Percentiles rank a stretch among this genome's conserved stretches.
Conservation (phyloP, 768 basidiomycete species). For the Pleurotus salmoneostramineus region DNA sequence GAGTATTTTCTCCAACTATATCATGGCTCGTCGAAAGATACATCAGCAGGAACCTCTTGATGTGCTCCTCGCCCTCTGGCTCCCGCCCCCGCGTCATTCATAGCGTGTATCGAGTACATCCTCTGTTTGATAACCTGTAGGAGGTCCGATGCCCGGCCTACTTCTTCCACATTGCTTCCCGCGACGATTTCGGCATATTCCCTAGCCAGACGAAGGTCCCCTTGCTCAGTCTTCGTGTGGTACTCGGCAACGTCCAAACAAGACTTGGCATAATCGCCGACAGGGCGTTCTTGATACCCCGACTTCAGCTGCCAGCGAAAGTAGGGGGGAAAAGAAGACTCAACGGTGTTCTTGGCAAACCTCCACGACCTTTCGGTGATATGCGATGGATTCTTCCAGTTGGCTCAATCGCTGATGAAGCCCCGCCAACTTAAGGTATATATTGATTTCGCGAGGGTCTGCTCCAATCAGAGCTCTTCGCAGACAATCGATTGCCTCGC, state of each 20-base stretch:
- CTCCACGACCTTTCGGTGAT: conserved; percentile 79
- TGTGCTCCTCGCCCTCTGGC: conserved; percentile 7
- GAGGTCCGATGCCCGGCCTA: conserved; percentile 66
- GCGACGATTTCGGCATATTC: conserved; percentile 74
- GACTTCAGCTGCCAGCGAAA: conserved; percentile 21
- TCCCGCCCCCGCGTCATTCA: conserved; percentile 13
- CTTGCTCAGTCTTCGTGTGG: conserved; percentile 58
- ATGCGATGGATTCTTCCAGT: conserved; percentile 62
- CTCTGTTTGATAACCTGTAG: conserved; percentile 51
- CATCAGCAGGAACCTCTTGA: background rate
- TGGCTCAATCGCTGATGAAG: conserved; percentile 69
- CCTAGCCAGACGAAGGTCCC: conserved; percentile 66
- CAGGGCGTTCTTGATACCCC: conserved; percentile 49
- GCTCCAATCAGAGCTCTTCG: conserved; percentile 85
- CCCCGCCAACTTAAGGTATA: conserved; percentile 71
- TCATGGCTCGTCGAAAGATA: background rate
- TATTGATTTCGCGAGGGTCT: conserved; percentile 70
- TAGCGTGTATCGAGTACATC: conserved; percentile 22
- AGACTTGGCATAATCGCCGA: conserved; percentile 82
- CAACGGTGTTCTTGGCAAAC: conserved; percentile 61
- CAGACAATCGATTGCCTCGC: conserved; percentile 89
- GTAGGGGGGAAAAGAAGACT: conserved; percentile 8
- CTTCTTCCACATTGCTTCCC: conserved; percentile 79
- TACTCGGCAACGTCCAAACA: conserved; percentile 80
- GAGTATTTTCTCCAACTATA: background rate